Conservation (phyloP, 2,329 filamentous ascomycete species). For the Fusarium multiceps region DNA sequence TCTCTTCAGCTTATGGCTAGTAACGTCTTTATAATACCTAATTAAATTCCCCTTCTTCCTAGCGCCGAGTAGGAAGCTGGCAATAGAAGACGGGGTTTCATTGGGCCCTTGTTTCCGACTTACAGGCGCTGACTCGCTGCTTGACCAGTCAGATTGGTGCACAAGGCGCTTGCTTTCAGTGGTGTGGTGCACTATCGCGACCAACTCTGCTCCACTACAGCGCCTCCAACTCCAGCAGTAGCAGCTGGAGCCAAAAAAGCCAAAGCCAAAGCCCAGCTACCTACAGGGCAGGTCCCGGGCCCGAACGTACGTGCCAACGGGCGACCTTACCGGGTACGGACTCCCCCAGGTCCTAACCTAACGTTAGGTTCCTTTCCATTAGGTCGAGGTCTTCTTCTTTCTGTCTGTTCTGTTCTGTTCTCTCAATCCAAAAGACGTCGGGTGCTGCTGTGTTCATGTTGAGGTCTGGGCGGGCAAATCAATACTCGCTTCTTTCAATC, state of each 20-base stretch:
- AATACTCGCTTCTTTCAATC: conserved; percentile 31
- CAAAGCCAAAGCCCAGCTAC: not conserved
- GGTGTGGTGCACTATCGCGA: conserved; percentile 45
- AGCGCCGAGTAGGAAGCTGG: conserved; percentile 30
- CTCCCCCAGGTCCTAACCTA: conserved; percentile 23
- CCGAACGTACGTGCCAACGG: conserved; percentile 32
- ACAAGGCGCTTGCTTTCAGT: conserved; percentile 53
- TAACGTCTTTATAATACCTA: conserved; percentile 3
- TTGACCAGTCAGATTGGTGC: conserved; percentile 51
- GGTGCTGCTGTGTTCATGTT: not conserved
- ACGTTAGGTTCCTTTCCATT: not conserved
- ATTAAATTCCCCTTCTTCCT: conserved; percentile 13
- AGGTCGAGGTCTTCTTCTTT: not conserved
- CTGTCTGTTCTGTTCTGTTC: not conserved
- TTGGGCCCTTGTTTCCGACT: conserved; percentile 35
- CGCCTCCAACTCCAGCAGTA: conserved; percentile 5
- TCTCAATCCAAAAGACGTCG: not conserved
- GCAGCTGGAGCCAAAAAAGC: not conserved
- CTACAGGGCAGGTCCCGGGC: conserved; percentile 10
- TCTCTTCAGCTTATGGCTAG: conserved; percentile 6
- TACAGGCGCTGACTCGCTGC: conserved; percentile 49
- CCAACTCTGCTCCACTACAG: conserved; percentile 32
- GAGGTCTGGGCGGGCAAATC: conserved; percentile 5
- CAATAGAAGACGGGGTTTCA: conserved; percentile 24
- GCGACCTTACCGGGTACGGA: conserved; percentile 35